These are phyloP conservation scores for Nakazawaea wyomingensis DNA, from an alignment of 805 yeast species.

Conservation along the genomic window DNA sequence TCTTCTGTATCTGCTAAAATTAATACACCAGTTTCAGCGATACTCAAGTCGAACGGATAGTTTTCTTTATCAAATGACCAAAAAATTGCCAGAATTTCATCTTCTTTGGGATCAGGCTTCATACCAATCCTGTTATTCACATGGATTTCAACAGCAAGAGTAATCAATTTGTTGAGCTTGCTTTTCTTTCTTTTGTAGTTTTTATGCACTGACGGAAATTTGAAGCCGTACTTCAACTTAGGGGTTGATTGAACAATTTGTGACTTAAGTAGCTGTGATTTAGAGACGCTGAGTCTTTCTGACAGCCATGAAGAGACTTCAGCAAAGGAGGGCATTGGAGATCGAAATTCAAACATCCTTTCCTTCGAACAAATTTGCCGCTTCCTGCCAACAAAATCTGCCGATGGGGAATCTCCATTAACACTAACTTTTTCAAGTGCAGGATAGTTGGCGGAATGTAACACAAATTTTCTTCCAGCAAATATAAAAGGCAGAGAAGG, in stretches of 20 bases:
- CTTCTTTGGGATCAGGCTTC: conserved; percentile 61
- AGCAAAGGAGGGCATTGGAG: conserved; percentile 41
- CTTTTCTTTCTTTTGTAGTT: conserved; percentile 27
- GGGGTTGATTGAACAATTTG: conserved; percentile 49
- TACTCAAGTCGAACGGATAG: conserved; percentile 27
- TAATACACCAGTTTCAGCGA: conserved; percentile 33
- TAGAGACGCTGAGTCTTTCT: conserved; percentile 14
- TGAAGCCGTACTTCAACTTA: conserved; percentile 32
- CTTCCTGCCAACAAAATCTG: not conserved
- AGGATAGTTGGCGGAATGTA: conserved; percentile 32
- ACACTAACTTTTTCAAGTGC: conserved; percentile 2
- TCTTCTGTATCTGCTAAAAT: conserved; percentile 13
- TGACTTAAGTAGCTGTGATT: conserved; percentile 28
- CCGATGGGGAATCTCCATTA: conserved; percentile 3
- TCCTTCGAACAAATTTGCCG: not conserved
- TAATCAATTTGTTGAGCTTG: conserved; percentile 43
- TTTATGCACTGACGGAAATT: conserved; percentile 28
- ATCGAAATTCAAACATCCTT: conserved; percentile 25
- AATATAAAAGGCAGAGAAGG: conserved; percentile 51
- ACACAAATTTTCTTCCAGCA: conserved; percentile 59
- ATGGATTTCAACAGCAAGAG: conserved; percentile 67
- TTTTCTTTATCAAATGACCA: conserved; percentile 54
- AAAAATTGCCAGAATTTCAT: conserved; percentile 53
- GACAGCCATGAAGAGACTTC: conserved; percentile 32
- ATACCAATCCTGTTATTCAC: conserved; percentile 44